phyloP scores from a whole-genome alignment of 805 yeast genomes.

The Myxozyma melibiosi region DNA sequence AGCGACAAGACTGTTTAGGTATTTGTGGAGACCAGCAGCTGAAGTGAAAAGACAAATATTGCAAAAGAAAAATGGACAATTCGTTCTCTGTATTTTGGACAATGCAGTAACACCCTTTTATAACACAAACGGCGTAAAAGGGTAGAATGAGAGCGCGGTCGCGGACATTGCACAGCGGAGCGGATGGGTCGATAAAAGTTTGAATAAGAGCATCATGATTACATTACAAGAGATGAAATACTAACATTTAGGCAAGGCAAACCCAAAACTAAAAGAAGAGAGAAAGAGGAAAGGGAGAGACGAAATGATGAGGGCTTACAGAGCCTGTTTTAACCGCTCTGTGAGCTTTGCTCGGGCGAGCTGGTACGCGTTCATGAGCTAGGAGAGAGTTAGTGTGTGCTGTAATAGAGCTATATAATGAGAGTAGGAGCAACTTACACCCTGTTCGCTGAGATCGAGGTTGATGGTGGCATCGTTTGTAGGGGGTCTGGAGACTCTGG shows the following conservation, averaged over 20 bases:
- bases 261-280: background rate
- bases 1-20: too few species aligned
- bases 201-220: constrained; percentile 5
- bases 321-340: constrained; percentile 33
- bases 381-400: constrained; percentile 1
- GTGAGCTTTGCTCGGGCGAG: constrained; percentile 31
- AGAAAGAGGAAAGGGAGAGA: background rate
- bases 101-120: too few species aligned
- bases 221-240: background rate
- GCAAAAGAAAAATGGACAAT: too few species aligned
- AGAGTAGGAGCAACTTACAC: constrained; percentile 45
- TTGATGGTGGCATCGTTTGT: constrained; percentile 56
- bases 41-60: too few species aligned
- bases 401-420: background rate
- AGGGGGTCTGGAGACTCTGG: constrained; percentile 90
- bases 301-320: constrained; percentile 8
- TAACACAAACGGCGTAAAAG: too few species aligned
- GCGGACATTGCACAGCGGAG: too few species aligned
- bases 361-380: constrained; percentile 34
- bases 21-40: too few species aligned
- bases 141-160: too few species aligned
- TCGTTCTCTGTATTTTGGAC: too few species aligned
- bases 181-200: too few species aligned
- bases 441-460: constrained; percentile 48
- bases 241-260: background rate